These are phyloP conservation scores for Tolypocladium pustulatum DNA, from an alignment of 2,329 filamentous ascomycete genomes.

Conservation along the genomic window DNA sequence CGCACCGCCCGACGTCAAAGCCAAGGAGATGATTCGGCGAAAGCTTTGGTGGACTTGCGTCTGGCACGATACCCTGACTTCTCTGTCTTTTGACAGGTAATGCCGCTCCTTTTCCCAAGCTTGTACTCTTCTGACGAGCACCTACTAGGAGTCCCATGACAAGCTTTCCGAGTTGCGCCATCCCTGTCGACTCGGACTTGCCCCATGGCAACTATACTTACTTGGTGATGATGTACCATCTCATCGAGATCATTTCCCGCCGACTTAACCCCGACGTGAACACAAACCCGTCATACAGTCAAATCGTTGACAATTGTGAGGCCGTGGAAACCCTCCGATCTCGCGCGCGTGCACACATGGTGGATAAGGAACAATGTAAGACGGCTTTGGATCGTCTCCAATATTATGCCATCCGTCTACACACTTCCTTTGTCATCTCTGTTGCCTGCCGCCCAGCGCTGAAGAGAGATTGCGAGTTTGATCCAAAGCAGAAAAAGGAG, in stretches of 20 bases:
- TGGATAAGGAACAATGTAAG: conserved; percentile 52
- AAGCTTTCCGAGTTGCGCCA: conserved; percentile 44
- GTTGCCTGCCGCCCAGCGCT: conserved; percentile 55
- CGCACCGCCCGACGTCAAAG: conserved; percentile 29
- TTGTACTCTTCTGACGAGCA: background rate
- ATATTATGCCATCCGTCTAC: conserved; percentile 53
- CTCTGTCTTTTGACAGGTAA: conserved; percentile 54
- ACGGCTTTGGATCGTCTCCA: conserved; percentile 53
- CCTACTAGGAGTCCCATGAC: conserved; percentile 48
- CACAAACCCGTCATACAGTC: conserved; percentile 36
- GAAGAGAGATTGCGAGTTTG: conserved; percentile 41
- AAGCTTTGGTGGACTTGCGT: conserved; percentile 55
- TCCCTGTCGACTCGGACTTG: conserved; percentile 33
- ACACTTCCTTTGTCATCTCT: conserved; percentile 55
- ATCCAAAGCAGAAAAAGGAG: conserved; percentile 38
- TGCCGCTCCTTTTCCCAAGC: background rate
- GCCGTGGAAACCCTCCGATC: conserved; percentile 41
- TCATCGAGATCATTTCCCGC: conserved; percentile 50
- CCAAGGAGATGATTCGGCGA: conserved; percentile 44
- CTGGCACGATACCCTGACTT: conserved; percentile 58
- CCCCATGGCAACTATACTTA: conserved; percentile 43
- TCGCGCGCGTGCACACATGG: conserved; percentile 40
- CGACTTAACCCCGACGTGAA: conserved; percentile 45
- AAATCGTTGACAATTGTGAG: conserved; percentile 48
- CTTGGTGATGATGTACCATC: conserved; percentile 54